These are phyloP conservation scores for Cladosporium sp. DNA, from an alignment of 2,329 filamentous ascomycete species.

Conservation along the genomic window DNA sequence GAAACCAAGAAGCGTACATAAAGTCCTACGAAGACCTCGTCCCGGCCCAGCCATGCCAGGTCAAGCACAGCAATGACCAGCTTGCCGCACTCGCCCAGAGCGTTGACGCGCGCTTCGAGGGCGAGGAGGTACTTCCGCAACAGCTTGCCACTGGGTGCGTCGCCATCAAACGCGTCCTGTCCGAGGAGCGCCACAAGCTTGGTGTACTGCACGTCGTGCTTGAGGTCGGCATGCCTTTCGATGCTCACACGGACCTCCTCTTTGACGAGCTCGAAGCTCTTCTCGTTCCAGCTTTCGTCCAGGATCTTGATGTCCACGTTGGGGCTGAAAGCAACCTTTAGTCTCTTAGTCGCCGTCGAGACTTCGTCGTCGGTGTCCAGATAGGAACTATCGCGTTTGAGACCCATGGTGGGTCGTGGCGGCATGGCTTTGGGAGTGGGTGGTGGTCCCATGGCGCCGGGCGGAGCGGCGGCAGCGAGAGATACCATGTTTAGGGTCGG, in stretches of 20 bases:
- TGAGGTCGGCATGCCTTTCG: slow-evolving; percentile 42
- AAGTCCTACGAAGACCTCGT: slow-evolving; percentile 58
- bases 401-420: slow-evolving; percentile 34
- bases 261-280: slow-evolving; percentile 57
- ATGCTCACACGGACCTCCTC: slow-evolving; percentile 61
- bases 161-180: slow-evolving; percentile 33
- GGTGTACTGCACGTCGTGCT: slow-evolving; percentile 59
- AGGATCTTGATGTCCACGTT: slow-evolving; percentile 49
- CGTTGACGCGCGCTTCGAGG: slow-evolving; percentile 57
- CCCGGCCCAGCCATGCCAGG: slow-evolving; percentile 62
- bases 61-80: slow-evolving; percentile 59
- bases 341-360: slow-evolving; percentile 43
- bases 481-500: slow-evolving; percentile 34
- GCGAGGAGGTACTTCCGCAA: slow-evolving; percentile 61
- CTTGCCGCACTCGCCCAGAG: slow-evolving; percentile 57
- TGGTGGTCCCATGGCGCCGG: slow-evolving; percentile 36
- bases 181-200: slow-evolving; percentile 42
- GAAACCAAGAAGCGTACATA: slow-evolving; percentile 59
- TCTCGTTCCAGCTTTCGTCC: slow-evolving; percentile 48
- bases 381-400: slow-evolving; percentile 40
- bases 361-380: slow-evolving; percentile 40
- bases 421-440: slow-evolving; percentile 30
- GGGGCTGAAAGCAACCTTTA: slow-evolving; percentile 51
- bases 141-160: slow-evolving; percentile 52
- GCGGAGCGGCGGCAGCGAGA: slow-evolving; percentile 27